Evolutionary conservation across 208 protist genomes (phyloP).

Genomic region (Porcisia hertigi): DNA sequence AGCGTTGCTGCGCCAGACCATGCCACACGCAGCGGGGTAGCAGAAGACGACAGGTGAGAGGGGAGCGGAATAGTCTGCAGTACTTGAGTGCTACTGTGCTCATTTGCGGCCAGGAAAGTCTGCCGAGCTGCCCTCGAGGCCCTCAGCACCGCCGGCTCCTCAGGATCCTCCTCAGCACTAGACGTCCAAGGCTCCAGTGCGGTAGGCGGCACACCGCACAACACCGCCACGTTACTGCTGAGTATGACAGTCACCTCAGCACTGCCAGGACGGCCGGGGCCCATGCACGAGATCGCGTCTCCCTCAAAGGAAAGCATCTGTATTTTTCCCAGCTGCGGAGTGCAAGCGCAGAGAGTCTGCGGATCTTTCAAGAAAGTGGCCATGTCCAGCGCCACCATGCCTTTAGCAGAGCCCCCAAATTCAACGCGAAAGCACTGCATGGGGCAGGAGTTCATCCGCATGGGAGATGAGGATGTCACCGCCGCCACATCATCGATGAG

Average conservation of each 20-base stretch:
- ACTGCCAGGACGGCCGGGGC: slow-evolving; percentile 34
- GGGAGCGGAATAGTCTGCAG: slow-evolving; percentile 29
- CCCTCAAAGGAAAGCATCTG: slow-evolving; percentile 43
- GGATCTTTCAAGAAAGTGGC: slow-evolving; percentile 30
- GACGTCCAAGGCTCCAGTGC: background rate
- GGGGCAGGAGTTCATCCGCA: slow-evolving; percentile 7
- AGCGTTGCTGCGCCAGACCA: slow-evolving; percentile 40
- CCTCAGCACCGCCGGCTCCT: background rate
- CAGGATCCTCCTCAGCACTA: background rate
- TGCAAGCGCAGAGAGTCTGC: slow-evolving; percentile 35
- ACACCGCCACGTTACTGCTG: slow-evolving; percentile 41
- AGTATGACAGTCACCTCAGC: slow-evolving; percentile 64
- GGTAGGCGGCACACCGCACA: slow-evolving; percentile 37
- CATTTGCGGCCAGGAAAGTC: slow-evolving; percentile 16
- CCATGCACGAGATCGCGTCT: slow-evolving; percentile 37
- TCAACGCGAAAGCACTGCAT: slow-evolving; percentile 40
- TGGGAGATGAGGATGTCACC: background rate
- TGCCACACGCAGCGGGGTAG: slow-evolving; percentile 29
- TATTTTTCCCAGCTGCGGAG: slow-evolving; percentile 31
- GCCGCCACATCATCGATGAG: slow-evolving; percentile 17
- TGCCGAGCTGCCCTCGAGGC: slow-evolving; percentile 5
- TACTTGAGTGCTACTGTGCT: slow-evolving; percentile 12
- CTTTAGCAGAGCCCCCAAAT: background rate
- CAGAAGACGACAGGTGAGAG: slow-evolving; percentile 9
- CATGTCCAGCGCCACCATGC: slow-evolving; percentile 20